Conservation (phyloP, 768 basidiomycete genomes). For the Psilocybe azurescens region DNA sequence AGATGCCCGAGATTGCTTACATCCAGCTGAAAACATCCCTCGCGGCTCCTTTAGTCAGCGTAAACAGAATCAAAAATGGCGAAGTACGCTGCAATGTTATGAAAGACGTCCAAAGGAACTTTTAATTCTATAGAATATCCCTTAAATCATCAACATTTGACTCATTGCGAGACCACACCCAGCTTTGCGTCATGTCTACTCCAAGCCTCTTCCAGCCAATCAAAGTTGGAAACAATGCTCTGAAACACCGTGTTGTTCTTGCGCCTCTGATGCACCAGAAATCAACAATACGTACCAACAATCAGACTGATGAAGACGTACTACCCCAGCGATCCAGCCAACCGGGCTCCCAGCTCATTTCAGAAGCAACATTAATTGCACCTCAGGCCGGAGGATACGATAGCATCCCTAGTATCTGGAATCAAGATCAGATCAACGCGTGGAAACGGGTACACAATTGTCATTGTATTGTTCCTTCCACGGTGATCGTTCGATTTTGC, state of each 20-base stretch:
- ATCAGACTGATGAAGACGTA: constrained; percentile 43
- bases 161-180: no score
- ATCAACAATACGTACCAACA: constrained; percentile 37
- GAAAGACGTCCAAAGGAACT: no score
- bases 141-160: no score
- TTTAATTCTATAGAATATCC: no score
- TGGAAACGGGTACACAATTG: constrained; percentile 56
- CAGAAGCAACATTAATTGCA: constrained; percentile 63
- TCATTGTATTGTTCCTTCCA: no score
- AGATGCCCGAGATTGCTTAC: no score
- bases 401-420: constrained; percentile 69
- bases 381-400: constrained; percentile 51
- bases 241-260: constrained; percentile 58
- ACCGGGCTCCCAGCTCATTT: constrained; percentile 59
- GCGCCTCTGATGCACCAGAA: constrained; percentile 57
- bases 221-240: constrained; percentile 42
- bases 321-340: constrained; percentile 52
- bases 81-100: no score
- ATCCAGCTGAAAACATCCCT: no score
- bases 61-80: no score
- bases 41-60: no score
- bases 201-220: constrained; percentile 51
- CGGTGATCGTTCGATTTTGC: neutral
- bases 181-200: neutral
- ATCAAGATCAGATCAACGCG: constrained; percentile 56